phyloP scores from a whole-genome alignment of 306 rosid species.

The Hippophae tibetana region DNA sequence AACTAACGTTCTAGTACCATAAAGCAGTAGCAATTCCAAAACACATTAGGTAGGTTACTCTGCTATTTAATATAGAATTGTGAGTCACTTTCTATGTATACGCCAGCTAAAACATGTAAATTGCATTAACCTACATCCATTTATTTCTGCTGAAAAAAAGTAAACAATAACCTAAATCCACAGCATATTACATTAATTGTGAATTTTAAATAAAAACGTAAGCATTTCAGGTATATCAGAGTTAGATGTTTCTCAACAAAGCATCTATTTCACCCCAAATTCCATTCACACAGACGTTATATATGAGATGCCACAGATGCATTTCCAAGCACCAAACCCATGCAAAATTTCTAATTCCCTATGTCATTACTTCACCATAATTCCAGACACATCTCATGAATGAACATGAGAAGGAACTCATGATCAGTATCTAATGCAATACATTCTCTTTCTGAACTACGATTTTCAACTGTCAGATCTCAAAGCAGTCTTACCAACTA shows the following conservation, averaged over 20 bases:
- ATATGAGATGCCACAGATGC: slow-evolving; percentile 15
- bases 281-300: neutral
- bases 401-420: slow-evolving; percentile 43
- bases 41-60: too few species aligned
- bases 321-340: slow-evolving; percentile 24
- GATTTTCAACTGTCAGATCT: slow-evolving; percentile 67
- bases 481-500: slow-evolving; percentile 99
- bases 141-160: neutral
- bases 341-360: slow-evolving; percentile 15
- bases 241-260: slow-evolving; percentile 2
- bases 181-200: too few species aligned
- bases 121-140: too few species aligned
- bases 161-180: neutral
- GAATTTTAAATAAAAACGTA: neutral
- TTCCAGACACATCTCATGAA: slow-evolving; percentile 55
- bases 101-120: too few species aligned
- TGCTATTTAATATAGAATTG: too few species aligned
- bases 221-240: slow-evolving; percentile 1
- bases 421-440: slow-evolving; percentile 52
- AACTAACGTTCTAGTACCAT: neutral
- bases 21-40: too few species aligned
- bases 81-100: too few species aligned
- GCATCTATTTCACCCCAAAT: neutral
- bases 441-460: slow-evolving; percentile 58
- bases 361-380: slow-evolving; percentile 34